A percentile compares a stretch with the other conserved stretches of the same genome.
Evolutionary conservation across 805 yeast species (phyloP).

Genomic region (Yarrowia phangngaensis): DNA sequence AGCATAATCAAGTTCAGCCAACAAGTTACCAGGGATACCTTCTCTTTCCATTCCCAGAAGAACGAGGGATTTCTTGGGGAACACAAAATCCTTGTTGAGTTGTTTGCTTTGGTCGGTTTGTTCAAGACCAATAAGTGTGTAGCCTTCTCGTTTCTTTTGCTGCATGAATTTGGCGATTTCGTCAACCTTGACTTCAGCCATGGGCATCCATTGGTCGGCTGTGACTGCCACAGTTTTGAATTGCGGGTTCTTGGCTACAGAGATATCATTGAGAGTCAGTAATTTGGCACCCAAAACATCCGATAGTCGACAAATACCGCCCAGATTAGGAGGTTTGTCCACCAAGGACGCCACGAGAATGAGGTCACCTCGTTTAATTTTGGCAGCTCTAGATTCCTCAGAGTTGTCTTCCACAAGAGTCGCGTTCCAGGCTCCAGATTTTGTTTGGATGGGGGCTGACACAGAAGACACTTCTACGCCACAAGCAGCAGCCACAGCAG

Average conservation of each 20-base stretch:
- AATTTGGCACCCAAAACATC: constrained; percentile 89
- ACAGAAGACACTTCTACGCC: constrained; percentile 32
- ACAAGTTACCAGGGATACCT: constrained; percentile 82
- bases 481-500: constrained; percentile 24
- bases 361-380: constrained; percentile 66
- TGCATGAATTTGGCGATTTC: constrained; percentile 56
- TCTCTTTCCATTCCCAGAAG: constrained; percentile 82
- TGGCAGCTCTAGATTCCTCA: constrained; percentile 42
- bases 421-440: constrained; percentile 83
- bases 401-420: constrained; percentile 49
- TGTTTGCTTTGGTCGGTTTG: constrained; percentile 88
- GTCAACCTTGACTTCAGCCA: constrained; percentile 64
- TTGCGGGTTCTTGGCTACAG: constrained; percentile 59
- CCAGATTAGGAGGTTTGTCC: constrained; percentile 87
- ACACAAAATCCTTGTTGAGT: constrained; percentile 56
- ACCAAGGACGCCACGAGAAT: constrained; percentile 89
- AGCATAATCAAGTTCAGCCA: constrained; percentile 79
- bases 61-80: constrained; percentile 76
- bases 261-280: constrained; percentile 68
- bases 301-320: constrained; percentile 88
- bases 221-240: constrained; percentile 89
- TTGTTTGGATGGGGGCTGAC: constrained; percentile 59
- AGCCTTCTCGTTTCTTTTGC: constrained; percentile 65
- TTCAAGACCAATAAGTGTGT: constrained; percentile 82
- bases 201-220: constrained; percentile 95